These are phyloP conservation scores for Aspergillus diversus DNA, from an alignment of 495 filamentous ascomycete genomes.

Conservation along the genomic window DNA sequence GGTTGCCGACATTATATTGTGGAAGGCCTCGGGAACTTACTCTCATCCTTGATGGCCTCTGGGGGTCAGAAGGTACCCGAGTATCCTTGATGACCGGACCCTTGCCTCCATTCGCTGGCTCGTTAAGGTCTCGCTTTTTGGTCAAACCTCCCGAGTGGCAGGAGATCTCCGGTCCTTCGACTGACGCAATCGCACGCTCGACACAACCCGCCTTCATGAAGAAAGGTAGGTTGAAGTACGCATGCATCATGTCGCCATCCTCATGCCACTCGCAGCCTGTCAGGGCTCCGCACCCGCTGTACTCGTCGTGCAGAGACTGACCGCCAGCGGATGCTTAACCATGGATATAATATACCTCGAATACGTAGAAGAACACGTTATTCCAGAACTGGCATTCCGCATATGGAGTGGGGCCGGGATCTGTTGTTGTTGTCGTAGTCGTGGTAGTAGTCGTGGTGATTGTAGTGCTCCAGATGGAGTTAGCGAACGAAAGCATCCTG, in stretches of 20 bases:
- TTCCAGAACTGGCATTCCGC: not conserved
- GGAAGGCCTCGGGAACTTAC: no score
- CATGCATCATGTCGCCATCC: not conserved
- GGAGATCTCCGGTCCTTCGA: slow-evolving; percentile 14
- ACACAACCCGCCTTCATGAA: slow-evolving; percentile 17
- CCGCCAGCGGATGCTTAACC: slow-evolving; percentile 7
- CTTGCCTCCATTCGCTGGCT: not conserved
- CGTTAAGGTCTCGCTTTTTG: not conserved
- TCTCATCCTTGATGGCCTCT: no score
- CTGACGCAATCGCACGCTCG: slow-evolving; percentile 17
- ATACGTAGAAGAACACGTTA: not conserved
- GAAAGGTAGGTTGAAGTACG: slow-evolving; percentile 17
- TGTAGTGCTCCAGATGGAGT: no score
- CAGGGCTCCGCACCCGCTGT: slow-evolving; percentile 6
- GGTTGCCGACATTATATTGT: no score
- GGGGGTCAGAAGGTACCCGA: no score
- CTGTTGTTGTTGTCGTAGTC: not conserved
- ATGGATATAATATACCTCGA: slow-evolving; percentile 9
- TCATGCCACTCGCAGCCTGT: slow-evolving; percentile 15
- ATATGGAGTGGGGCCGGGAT: not conserved
- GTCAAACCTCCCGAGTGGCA: not conserved
- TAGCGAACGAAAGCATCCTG: no score
- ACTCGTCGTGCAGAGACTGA: not conserved
- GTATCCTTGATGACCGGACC: no score
- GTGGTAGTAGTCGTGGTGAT: not conserved